Conservation (phyloP, 1,284 basidiomycete genomes). For the Mycena sp. region DNA sequence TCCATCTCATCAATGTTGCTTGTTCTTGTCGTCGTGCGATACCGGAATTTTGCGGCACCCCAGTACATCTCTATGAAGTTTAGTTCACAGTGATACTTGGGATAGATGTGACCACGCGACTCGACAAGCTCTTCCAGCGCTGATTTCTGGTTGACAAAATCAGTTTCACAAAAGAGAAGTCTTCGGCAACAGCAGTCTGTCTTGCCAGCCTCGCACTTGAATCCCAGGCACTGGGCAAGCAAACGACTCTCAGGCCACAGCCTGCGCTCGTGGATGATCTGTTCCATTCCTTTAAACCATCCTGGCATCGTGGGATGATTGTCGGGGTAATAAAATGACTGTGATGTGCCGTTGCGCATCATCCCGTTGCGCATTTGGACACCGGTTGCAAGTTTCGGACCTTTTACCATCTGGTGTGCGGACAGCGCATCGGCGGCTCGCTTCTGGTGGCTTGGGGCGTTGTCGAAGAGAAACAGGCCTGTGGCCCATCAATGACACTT, state of each 20-base stretch:
- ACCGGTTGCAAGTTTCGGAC: conserved; percentile 11
- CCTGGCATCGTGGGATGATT: conserved; percentile 32
- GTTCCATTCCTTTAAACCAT: conserved; percentile 46
- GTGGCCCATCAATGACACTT: conserved; percentile 33
- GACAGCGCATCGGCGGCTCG: conserved; percentile 43
- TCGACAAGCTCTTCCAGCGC: conserved; percentile 28
- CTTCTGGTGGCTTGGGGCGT: conserved; percentile 40
- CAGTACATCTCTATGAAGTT: too few species aligned
- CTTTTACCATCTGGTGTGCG: conserved; percentile 44
- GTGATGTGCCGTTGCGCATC: too few species aligned
- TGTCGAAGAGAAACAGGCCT: conserved; percentile 36
- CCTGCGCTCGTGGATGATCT: conserved; percentile 42
- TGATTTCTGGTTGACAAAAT: conserved; percentile 33
- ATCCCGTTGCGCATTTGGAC: conserved; percentile 19
- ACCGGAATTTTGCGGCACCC: too few species aligned
- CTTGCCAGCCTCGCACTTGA: too few species aligned
- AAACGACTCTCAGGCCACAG: conserved; percentile 18
- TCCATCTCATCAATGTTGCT: too few species aligned
- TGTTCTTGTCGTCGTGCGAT: too few species aligned
- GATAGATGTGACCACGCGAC: too few species aligned
- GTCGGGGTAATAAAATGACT: too few species aligned
- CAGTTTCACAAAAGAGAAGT: conserved; percentile 28
- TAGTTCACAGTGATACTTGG: too few species aligned
- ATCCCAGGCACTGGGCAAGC: too few species aligned
- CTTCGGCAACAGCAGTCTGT: too few species aligned